Evolutionary conservation across 306 rosid species (phyloP), one percentile per base, ranked within the genome.

Genomic region (Cucumis hystrix): DNA sequence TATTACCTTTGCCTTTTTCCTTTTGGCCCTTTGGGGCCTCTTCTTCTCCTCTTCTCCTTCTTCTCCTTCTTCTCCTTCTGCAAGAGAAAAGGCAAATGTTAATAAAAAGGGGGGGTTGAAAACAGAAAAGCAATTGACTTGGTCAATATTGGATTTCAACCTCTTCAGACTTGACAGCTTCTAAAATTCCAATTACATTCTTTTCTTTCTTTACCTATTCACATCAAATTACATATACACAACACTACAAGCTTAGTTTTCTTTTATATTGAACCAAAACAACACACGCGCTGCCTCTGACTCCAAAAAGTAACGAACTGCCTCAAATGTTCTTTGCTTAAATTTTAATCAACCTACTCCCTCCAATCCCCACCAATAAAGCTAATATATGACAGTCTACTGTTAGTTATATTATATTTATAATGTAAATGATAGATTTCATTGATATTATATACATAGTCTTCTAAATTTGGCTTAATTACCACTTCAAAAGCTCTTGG

Each of bases 1-100:
- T 28, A 21, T 2, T 39, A 60, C 43, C 41, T 7, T 74, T 66
- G 78, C 82, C 69, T 58, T 77, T 77, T 84, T 74, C 87, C 76
- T 23, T 68, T 70, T 70, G 75, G 58, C 58, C 37, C 9, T 23
- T 70, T 43, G 37, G 30, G 30, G 30, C 30, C 30, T 28, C 30
- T 28, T 28, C 1, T 28, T 0, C 30, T 28, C 30, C 2, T 28
- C 30, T n/a, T n/a, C n/a, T n/a, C n/a, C n/a, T 28, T 10, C 21
- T 43, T 35, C 21, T 43, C 20, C 21, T 37, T 45, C 55, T 13
- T 1, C 43, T 30, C 13, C n/a, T 64, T 15, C 7, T 47, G 52
- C 15, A 47, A 47, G 16, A 52, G 7, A 41, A 41, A 41, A 41
- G 9, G 47, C 47, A 41, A 41, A 6, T 41, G 9, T 6, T 41